These are phyloP conservation scores for Aspergillus arachidicola DNA, from an alignment of 2,329 filamentous ascomycete species.

Conservation along the genomic window DNA sequence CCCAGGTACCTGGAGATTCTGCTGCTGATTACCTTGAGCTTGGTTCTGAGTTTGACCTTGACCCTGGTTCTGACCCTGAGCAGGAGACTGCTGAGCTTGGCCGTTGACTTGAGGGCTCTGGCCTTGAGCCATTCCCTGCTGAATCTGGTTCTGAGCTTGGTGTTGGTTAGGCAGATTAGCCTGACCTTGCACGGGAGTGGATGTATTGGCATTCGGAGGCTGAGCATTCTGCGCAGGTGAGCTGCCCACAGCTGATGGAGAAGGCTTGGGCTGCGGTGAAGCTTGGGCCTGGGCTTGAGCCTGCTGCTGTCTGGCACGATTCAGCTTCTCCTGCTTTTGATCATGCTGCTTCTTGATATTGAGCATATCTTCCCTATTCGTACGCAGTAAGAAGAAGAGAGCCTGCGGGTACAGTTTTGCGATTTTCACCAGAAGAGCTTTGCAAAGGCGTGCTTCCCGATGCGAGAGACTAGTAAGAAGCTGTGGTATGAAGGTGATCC, in stretches of 20 bases:
- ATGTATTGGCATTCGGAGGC: constrained; percentile 48
- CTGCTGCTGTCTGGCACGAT: constrained; percentile 66
- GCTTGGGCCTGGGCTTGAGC: constrained; percentile 56
- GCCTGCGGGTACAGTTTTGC: constrained; percentile 95
- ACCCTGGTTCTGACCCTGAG: constrained; percentile 13
- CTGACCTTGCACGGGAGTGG: constrained; percentile 31
- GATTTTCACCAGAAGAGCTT: constrained; percentile 85
- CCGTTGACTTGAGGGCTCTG: constrained; percentile 22
- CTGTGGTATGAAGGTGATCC: constrained; percentile 99
- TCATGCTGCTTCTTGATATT: constrained; percentile 87
- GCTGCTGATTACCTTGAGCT: constrained; percentile 26
- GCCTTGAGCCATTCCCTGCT: constrained; percentile 19
- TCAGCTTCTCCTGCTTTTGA: constrained; percentile 60
- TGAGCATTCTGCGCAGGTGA: constrained; percentile 48
- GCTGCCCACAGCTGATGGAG: constrained; percentile 49
- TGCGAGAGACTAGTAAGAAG: constrained; percentile 87
- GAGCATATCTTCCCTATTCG: constrained; percentile 90
- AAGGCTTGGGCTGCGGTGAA: constrained; percentile 39
- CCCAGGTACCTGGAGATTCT: constrained; percentile 32
- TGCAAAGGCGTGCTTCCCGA: constrained; percentile 85
- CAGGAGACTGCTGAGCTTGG: constrained; percentile 16
- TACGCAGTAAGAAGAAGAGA: constrained; percentile 92
- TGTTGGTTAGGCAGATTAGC: constrained; percentile 28
- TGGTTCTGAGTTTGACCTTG: constrained; percentile 29
- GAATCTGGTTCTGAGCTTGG: constrained; percentile 26